phyloP scores from a whole-genome alignment of 345 rosid species.

The Arabis hirsuta region DNA sequence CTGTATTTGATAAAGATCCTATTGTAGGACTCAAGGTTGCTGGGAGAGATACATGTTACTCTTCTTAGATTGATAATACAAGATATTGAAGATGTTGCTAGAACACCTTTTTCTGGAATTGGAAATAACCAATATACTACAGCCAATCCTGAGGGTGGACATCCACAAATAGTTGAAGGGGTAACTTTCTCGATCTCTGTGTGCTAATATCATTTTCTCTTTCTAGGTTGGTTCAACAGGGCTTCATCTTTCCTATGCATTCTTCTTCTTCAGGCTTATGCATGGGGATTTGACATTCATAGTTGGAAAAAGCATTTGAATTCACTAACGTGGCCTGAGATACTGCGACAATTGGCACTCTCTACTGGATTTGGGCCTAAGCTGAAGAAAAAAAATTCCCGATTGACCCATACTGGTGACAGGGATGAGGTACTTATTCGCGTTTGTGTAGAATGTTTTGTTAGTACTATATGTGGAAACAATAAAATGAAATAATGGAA shows the following conservation, averaged over 20 bases:
- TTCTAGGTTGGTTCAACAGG: slow-evolving; percentile 21
- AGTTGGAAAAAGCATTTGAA: slow-evolving; percentile 92
- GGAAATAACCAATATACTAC: slow-evolving; percentile 78
- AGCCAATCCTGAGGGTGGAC: slow-evolving; percentile 98
- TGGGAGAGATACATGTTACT: slow-evolving; percentile 91
- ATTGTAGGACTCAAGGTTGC: slow-evolving; percentile 90
- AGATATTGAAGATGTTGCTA: slow-evolving; percentile 94
- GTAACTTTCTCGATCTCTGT: slow-evolving; percentile 50
- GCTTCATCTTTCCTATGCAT: slow-evolving; percentile 18
- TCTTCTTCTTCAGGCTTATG: slow-evolving; percentile 70
- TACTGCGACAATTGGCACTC: slow-evolving; percentile 86
- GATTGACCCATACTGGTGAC: slow-evolving; percentile 53
- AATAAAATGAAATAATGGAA: neutral
- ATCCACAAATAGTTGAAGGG: slow-evolving; percentile 95
- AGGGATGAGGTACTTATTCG: slow-evolving; percentile 63
- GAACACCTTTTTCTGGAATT: slow-evolving; percentile 82
- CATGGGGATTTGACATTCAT: slow-evolving; percentile 96
- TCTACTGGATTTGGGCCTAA: slow-evolving; percentile 92
- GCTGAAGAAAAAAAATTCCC: slow-evolving; percentile 61
- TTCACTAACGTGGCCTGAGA: slow-evolving; percentile 95
- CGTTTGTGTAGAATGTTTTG: slow-evolving; percentile 16
- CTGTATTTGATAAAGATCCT: slow-evolving; percentile 37
- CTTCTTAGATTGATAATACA: slow-evolving; percentile 77
- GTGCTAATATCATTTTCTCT: slow-evolving; percentile 8
- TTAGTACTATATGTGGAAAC: slow-evolving; percentile 14